Base-by-base conservation (phyloP, 2,329 filamentous ascomycete genomes). In the Apiospora kogelbergensis region DNA sequence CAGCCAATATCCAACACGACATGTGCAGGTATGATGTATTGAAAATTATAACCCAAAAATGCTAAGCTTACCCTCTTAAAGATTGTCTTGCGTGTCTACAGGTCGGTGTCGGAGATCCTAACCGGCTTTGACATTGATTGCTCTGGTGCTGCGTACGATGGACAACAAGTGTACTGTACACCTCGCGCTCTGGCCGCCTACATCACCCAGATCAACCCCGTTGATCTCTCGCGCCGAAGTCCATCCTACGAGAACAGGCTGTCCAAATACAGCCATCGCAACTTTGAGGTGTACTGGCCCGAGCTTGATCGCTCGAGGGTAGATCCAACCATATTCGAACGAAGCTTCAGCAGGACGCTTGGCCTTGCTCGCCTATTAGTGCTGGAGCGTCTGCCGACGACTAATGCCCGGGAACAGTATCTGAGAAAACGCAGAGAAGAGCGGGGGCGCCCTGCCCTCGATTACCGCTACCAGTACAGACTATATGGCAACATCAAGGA, bases 121-220 rank as follows among this genome's bases (percentile, higher is more conserved):
- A 94, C 93, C 3, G 94, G 94, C 0, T 97, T 97, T 74, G 94
- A 97, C 74, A 93, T 97, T 65, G 93, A 96, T 77, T 94, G 91
- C 77, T 91, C 93, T 0, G 93, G 93, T 71, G 91, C 90, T 30
- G 93, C 93, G 3, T 97, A 92, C 73, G 89, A 96, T 77, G 94
- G 94, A 44, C 86, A 87, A 24, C 91, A 96, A 75, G 93, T 97
- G 22, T 97, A 91, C 76, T 89, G 89, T 30, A 90, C 91, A 2
- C 94, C 94, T 1, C 87, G 94, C 69, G 93, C 93, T 2, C 78
- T 97, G 17, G 89, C 89, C 60, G 91, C 93, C 11, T 95, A 91
- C 78, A 90, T 95, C 76, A 95, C 93, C 0, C 94, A 97, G 79
- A 86, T 89, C 76, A 97, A 97, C 74, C 90, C 90, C 3, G 85